These are phyloP conservation scores for Bertia moriformis DNA, from an alignment of 2,329 filamentous ascomycete genomes.

Conservation along the genomic window DNA sequence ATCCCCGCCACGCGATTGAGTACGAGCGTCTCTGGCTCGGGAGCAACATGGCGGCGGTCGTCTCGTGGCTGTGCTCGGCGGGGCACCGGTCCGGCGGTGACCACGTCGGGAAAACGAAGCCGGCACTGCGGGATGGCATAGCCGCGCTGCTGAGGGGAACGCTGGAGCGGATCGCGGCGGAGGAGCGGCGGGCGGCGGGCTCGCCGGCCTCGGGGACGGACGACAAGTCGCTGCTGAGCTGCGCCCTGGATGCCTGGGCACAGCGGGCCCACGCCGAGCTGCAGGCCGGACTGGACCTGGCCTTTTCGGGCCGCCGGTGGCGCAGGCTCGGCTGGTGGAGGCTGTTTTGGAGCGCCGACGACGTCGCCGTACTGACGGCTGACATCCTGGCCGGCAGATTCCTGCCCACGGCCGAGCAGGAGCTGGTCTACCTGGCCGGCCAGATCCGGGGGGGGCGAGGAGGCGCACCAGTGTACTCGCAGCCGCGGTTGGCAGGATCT, in stretches of 20 bases:
- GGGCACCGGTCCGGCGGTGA: conserved; percentile 19
- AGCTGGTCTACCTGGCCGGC: conserved; percentile 70
- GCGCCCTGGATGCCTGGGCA: conserved; percentile 56
- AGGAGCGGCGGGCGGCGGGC: conserved; percentile 22
- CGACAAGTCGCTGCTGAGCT: conserved; percentile 34
- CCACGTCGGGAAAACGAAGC: conserved; percentile 51
- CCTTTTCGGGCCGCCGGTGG: conserved; percentile 67
- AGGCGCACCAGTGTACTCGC: conserved; percentile 13
- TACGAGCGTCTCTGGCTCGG: conserved; percentile 64
- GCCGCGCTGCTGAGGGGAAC: conserved; percentile 36
- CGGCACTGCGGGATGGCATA: conserved; percentile 52
- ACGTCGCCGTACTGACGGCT: conserved; percentile 69
- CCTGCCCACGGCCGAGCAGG: conserved; percentile 64
- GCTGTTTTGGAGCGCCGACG: conserved; percentile 85
- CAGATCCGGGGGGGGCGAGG: conserved; percentile 39
- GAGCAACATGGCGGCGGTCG: conserved; percentile 52
- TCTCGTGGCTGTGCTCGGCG: conserved; percentile 46
- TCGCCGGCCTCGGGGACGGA: conserved; percentile 21
- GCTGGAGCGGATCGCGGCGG: conserved; percentile 7
- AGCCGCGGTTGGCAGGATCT: too few relatives aligned
- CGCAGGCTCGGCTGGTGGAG: conserved; percentile 82
- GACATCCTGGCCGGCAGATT: conserved; percentile 68
- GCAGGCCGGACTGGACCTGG: conserved; percentile 62
- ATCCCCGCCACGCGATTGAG: conserved; percentile 51
- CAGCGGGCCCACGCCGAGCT: conserved; percentile 71